Evolutionary conservation across 2,329 filamentous ascomycete genomes (phyloP), one percentile per base, ranked within the genome.

Genomic region (Chaetomiaceae sp.): DNA sequence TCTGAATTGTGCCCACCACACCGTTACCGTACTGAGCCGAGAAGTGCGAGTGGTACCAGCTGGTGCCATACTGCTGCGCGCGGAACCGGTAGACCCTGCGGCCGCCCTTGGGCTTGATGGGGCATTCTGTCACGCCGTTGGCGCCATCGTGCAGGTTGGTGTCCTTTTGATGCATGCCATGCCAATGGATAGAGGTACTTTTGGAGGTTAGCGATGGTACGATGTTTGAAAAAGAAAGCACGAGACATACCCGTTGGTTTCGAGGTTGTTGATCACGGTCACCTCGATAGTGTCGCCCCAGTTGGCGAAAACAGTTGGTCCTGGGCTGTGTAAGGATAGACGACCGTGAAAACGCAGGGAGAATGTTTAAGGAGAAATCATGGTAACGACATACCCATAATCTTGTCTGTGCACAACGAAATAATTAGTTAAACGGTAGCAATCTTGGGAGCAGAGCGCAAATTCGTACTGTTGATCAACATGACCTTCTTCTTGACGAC

Each of bases 241-340:
- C n/a, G n/a, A n/a, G n/a, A 1, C 4, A 16, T 53, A 70, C 67
- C 67, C 68, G 57, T 72, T 73, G 29, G 64, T 67, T 13, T 73
- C 74, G 2, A 88, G 75, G n/a, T 79, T 74, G 66, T 90, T 90
- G 67, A 80, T 75, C 52, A 88, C 78, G 21, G 80, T 81, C 45
- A 88, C 77, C 43, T 84, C 68, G 30, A 78, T 67, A 6, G 57
- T 66, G 56, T 80, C 77, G 27, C 77, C 77, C 75, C 76, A 79
- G 51, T 78, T 66, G 13, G 73, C 78, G 13, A 71, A 66, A 30
- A 86, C 77, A 5, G 70, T 72, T 1, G 82, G 82, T 1, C 81
- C 81, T 60, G 27, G 27, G 8, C 25, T 1, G 3, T 10, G 40
- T 55, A 14, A 44, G 29, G 16, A 13, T 6, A 10, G 3, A 9